Base-by-base conservation (phyloP, 1,284 basidiomycete species). In the Ustilago crameri region DNA sequence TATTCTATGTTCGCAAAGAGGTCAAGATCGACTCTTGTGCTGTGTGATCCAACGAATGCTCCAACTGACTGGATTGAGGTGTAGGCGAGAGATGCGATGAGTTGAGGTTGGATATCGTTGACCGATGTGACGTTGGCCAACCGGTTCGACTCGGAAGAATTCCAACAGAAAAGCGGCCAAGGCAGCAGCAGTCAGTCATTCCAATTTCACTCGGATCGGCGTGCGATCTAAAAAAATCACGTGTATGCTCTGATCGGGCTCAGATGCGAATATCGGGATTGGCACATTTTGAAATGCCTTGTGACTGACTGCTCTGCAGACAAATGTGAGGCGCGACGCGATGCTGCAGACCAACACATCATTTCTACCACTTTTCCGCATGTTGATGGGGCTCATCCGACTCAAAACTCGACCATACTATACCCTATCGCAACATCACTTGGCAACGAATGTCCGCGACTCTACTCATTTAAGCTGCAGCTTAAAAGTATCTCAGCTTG, bases 91-190 rank as follows among this genome's bases (percentile, higher is more conserved):
- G 35, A 17, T 47, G 35, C 37, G 26, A 46, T 34, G 26, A 18
- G 20, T 30, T 30, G 7, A 12, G 30, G 30, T 30, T 30, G 30
- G 30, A 30, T 5, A 30, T 30, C 30, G 30, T 5, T 12, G 12
- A 61, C 51, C 37, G 47, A 42, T 46, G 45, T 43, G 32, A 46
- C 18, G 34, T 45, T 38, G 18, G 30, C 12, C 26, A 43, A 50
- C 17, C 64, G 64, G 64, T 67, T 40, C 27, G 57, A 67, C 52
- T 67, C 64, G 64, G 64, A 67, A 67, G 64, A 67, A 52, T 47
- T 54, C 32, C 9, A 26, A 40, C 9, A 20, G 32, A 2, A 26
- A 52, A 44, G 34, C 23, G 38, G 38, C 35, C 20, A 45, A 15
- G 49, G 50, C 41, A 20, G 40, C 40, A n/a, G n/a, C n/a, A n/a